Evolutionary conservation across 768 basidiomycete species (phyloP).

Genomic region (Serendipita vermifera): DNA sequence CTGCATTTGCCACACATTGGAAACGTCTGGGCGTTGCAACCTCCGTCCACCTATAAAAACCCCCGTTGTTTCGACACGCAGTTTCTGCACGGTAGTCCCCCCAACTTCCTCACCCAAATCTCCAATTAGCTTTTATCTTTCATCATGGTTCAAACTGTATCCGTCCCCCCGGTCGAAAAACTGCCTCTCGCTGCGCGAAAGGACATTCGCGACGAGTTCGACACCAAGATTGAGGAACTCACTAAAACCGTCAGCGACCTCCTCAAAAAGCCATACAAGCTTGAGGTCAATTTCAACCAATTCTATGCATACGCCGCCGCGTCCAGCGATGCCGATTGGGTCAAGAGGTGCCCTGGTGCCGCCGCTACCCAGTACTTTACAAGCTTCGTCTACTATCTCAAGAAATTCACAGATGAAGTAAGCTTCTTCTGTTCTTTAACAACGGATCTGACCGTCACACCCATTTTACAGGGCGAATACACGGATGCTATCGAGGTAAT

Average conservation of each 20-base stretch:
- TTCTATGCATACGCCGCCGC: slow-evolving; percentile 8
- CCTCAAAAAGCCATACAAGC: neutral
- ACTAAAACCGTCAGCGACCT: neutral
- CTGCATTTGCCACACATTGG: too few species aligned
- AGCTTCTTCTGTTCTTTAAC: neutral
- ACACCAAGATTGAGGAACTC: neutral
- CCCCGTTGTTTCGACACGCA: too few species aligned
- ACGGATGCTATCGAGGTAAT: neutral
- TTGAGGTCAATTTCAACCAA: slow-evolving; percentile 4
- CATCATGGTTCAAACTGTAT: neutral
- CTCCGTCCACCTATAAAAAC: too few species aligned
- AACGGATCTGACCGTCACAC: neutral
- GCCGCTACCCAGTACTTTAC: neutral
- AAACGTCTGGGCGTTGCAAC: too few species aligned
- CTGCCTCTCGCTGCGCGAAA: slow-evolving; percentile 3
- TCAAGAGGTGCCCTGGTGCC: neutral
- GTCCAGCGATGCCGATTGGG: neutral
- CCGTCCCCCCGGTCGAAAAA: neutral
- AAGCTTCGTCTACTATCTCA: neutral
- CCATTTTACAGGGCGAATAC: neutral
- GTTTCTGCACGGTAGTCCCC: too few species aligned
- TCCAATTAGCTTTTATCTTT: neutral
- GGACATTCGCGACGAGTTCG: slow-evolving; percentile 8
- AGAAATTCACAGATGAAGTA: neutral
- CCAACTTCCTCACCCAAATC: neutral